A percentile compares a stretch with the other conserved stretches of the same genome.
Conservation (phyloP, 345 rosid species). For the Brassica juncea region DNA sequence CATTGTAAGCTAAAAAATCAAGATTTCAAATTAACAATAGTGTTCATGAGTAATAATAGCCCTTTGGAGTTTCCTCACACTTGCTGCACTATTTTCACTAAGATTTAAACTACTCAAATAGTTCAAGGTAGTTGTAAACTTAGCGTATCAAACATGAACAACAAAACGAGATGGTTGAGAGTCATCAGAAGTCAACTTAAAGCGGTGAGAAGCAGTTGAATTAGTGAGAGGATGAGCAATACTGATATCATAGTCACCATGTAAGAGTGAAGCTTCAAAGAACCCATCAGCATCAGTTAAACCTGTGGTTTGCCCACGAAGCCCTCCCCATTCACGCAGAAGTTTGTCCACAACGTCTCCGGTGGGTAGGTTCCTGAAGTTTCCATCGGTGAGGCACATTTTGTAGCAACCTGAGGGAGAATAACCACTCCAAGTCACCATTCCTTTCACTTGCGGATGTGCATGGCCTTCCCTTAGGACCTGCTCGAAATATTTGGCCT, state of each 20-base stretch:
- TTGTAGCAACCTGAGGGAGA: slow-evolving; percentile 57
- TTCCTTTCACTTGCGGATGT: slow-evolving; percentile 70
- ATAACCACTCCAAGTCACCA: slow-evolving; percentile 72
- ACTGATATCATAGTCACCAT: slow-evolving; percentile 60
- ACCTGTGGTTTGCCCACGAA: slow-evolving; percentile 27
- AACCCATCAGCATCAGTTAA: slow-evolving; percentile 54
- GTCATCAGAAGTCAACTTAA: slow-evolving; percentile 22
- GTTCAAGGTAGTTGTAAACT: background rate
- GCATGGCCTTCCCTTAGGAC: slow-evolving; percentile 66
- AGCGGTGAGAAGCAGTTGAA: slow-evolving; percentile 23
- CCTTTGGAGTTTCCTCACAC: background rate
- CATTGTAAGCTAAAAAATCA: too few relatives aligned
- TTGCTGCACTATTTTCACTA: slow-evolving; percentile 4
- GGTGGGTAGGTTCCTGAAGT: slow-evolving; percentile 63
- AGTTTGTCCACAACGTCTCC: slow-evolving; percentile 81
- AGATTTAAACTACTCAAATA: slow-evolving; percentile 3
- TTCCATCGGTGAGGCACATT: slow-evolving; percentile 78
- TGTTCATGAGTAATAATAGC: background rate
- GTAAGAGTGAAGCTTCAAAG: slow-evolving; percentile 61
- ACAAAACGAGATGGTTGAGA: slow-evolving; percentile 16
- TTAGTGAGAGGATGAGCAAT: slow-evolving; percentile 26
- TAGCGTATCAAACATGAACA: slow-evolving; percentile 21
- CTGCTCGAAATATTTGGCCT: slow-evolving; percentile 62
- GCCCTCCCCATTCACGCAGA: slow-evolving; percentile 57
- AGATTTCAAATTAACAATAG: too few relatives aligned